Conservation (phyloP, 768 basidiomycete species). For the Mycena belliarum region DNA sequence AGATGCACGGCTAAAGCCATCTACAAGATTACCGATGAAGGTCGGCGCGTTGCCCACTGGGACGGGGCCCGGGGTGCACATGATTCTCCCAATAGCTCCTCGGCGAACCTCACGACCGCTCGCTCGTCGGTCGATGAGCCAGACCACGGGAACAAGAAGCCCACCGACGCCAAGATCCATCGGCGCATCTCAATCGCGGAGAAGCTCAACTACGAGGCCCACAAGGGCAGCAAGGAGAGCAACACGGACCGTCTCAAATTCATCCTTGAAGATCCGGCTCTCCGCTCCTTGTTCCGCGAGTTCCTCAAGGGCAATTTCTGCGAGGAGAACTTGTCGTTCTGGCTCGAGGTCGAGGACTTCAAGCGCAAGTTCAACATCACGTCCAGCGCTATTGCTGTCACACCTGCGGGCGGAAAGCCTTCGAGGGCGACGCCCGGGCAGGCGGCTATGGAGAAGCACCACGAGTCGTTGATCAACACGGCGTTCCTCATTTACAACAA, state of each 20-base stretch:
- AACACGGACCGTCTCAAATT: constrained; percentile 89
- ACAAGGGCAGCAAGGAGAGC: constrained; percentile 74
- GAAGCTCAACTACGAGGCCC: constrained; percentile 58
- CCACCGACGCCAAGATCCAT: constrained; percentile 67
- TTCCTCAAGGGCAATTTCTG: constrained; percentile 94
- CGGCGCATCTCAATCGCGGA: constrained; percentile 78
- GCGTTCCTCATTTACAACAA: constrained; percentile 93
- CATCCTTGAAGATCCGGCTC: constrained; percentile 89
- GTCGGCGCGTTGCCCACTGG: constrained; percentile 85
- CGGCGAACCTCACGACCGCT: constrained; percentile 58
- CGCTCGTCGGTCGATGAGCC: constrained; percentile 61
- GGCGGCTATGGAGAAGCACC: constrained; percentile 94
- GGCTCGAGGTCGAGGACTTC: constrained; percentile 97
- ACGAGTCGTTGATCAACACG: constrained; percentile 91
- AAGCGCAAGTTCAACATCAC: constrained; percentile 95
- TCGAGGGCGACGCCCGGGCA: constrained; percentile 65
- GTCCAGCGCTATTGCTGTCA: constrained; percentile 78
- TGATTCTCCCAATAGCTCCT: constrained; percentile 67
- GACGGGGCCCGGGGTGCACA: constrained; percentile 48
- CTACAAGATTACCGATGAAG: constrained; percentile 93
- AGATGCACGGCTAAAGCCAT: constrained; percentile 94
- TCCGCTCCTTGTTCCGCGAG: constrained; percentile 90
- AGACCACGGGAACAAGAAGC: constrained; percentile 34
- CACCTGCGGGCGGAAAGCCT: constrained; percentile 36
- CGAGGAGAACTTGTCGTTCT: constrained; percentile 97